Conservation (phyloP, 345 rosid species). For the Bruguiera gymnorhiza region DNA sequence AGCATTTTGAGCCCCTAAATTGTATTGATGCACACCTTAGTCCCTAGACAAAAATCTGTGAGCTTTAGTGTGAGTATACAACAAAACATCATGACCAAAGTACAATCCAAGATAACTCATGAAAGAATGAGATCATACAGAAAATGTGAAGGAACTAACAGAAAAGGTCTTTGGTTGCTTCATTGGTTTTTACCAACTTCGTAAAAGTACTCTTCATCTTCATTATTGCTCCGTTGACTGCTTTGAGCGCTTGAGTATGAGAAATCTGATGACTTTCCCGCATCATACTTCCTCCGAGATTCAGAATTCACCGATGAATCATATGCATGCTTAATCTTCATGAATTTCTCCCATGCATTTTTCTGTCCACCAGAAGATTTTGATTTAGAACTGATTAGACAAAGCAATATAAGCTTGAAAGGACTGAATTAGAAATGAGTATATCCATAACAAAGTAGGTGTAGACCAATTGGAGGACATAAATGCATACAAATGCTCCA, state of each 20-base stretch:
- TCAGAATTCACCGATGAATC: constrained; percentile 65
- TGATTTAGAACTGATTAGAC: constrained; percentile 3
- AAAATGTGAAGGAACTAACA: neutral
- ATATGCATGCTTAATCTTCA: constrained; percentile 62
- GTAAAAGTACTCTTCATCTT: constrained; percentile 72
- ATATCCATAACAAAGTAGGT: too few relatives aligned
- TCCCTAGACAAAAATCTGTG: too few relatives aligned
- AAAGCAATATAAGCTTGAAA: neutral
- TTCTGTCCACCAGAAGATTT: constrained; percentile 41
- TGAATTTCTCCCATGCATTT: constrained; percentile 70
- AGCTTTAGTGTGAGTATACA: too few relatives aligned
- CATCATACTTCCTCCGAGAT: constrained; percentile 48
- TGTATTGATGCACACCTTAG: too few relatives aligned
- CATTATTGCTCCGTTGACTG: constrained; percentile 27
- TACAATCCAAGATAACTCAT: too few relatives aligned
- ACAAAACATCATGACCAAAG: too few relatives aligned
- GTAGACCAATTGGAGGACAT: too few relatives aligned
- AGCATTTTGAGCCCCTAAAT: too few relatives aligned
- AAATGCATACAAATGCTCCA: too few relatives aligned
- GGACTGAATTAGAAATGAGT: neutral
- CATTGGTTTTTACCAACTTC: constrained; percentile 65
- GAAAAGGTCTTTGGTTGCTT: neutral
- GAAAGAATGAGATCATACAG: neutral
- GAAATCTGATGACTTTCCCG: constrained; percentile 58
- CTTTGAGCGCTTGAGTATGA: constrained; percentile 48